Evolutionary conservation across 2,329 filamentous ascomycete species (phyloP).

Genomic region (Penicillium sp.): DNA sequence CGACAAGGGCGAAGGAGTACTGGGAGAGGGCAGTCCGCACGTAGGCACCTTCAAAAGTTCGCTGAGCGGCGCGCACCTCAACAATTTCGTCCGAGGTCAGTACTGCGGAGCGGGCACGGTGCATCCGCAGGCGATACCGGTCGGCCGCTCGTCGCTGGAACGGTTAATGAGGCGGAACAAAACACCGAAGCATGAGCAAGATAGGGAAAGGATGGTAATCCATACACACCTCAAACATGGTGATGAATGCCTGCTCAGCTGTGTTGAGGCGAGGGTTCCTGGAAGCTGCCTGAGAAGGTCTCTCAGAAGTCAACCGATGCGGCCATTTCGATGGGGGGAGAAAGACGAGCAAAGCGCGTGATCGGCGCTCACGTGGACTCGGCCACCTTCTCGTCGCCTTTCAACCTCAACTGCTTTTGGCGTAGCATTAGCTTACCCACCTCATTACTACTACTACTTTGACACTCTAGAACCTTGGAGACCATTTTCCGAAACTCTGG

Average conservation of each 20-base stretch:
- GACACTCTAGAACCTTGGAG: neutral
- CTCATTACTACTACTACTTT: neutral
- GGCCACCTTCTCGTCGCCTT: neutral
- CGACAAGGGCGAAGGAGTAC: constrained; percentile 91
- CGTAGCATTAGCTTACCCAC: neutral
- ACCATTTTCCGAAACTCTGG: neutral
- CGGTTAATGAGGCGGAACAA: constrained; percentile 15
- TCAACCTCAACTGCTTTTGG: neutral
- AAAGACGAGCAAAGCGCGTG: neutral
- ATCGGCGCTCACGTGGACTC: constrained; percentile 13
- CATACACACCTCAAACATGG: constrained; percentile 34
- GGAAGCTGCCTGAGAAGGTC: neutral
- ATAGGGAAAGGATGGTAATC: neutral
- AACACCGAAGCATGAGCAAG: neutral
- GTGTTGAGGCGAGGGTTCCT: neutral
- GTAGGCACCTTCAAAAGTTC: constrained; percentile 97
- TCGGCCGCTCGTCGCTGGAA: constrained; percentile 66
- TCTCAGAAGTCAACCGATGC: neutral
- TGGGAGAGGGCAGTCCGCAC: constrained; percentile 91
- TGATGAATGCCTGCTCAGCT: neutral
- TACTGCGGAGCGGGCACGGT: constrained; percentile 80
- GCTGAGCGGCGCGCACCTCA: constrained; percentile 90
- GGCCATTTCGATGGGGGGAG: constrained; percentile 1
- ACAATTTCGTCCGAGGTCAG: constrained; percentile 84
- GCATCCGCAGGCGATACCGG: constrained; percentile 74